A percentile compares a stretch with the other conserved stretches of the same genome.
These are phyloP conservation scores for Cerioporus squamosus DNA, from an alignment of 1,284 basidiomycete genomes.

Conservation along the genomic window DNA sequence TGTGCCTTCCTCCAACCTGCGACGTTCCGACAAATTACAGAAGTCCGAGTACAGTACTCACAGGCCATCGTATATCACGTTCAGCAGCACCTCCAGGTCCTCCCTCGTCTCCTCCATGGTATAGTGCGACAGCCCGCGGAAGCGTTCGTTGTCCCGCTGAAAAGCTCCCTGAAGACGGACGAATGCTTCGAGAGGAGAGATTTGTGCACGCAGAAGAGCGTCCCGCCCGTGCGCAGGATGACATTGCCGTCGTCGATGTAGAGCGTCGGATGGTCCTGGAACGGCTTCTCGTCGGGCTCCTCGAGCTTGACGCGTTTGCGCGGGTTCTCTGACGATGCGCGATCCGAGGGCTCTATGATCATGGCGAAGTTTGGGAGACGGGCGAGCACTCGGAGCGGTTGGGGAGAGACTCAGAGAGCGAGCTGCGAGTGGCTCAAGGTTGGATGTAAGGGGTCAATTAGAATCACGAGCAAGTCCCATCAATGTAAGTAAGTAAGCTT, in stretches of 20 bases:
- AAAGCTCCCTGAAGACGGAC: slow-evolving; percentile 29
- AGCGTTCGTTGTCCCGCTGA: slow-evolving; percentile 24
- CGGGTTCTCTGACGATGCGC: not conserved
- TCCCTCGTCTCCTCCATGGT: slow-evolving; percentile 33
- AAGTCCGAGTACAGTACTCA: too few relatives aligned
- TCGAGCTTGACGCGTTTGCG: slow-evolving; percentile 16
- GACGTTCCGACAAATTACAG: too few relatives aligned
- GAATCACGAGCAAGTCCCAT: too few relatives aligned
- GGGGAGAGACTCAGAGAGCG: too few relatives aligned
- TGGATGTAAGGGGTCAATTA: too few relatives aligned
- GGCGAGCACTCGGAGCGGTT: too few relatives aligned
- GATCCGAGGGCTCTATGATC: too few relatives aligned
- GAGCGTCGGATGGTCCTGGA: slow-evolving; percentile 31
- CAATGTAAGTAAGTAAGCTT: too few relatives aligned
- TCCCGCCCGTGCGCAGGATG: slow-evolving; percentile 28
- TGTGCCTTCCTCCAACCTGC: too few relatives aligned
- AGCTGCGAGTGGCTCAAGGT: too few relatives aligned
- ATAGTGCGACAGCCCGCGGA: slow-evolving; percentile 31
- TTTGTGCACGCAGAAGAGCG: slow-evolving; percentile 34
- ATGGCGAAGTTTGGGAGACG: too few relatives aligned
- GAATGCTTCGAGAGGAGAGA: slow-evolving; percentile 34
- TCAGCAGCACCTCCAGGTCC: slow-evolving; percentile 32
- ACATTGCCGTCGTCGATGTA: slow-evolving; percentile 38
- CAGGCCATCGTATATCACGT: slow-evolving; percentile 35
- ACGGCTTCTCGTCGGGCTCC: slow-evolving; percentile 16